These are phyloP conservation scores for Didymella arachidicola DNA, from an alignment of 2,329 filamentous ascomycete genomes.

Conservation along the genomic window DNA sequence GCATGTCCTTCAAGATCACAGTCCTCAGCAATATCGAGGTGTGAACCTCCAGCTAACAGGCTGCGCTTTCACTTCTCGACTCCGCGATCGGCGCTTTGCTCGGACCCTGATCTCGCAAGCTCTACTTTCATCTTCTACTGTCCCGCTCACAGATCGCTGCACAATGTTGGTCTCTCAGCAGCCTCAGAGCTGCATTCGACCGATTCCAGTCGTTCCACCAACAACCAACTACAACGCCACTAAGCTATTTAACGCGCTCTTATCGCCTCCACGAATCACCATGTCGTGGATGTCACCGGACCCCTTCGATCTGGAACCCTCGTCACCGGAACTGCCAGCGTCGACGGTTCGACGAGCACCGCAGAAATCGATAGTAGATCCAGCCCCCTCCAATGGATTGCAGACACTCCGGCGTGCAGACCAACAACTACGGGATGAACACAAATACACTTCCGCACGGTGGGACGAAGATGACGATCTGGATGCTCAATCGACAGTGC, in stretches of 20 bases:
- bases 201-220: not conserved
- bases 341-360: not conserved
- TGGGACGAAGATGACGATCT: constrained; percentile 1
- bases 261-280: not conserved
- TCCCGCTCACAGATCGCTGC: not conserved
- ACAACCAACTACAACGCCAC: constrained; percentile 2
- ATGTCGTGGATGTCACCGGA: constrained; percentile 5
- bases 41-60: not conserved
- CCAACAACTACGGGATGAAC: not conserved
- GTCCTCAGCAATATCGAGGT: not conserved
- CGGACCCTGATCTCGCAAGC: not conserved
- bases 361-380: not conserved
- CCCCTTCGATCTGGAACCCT: not conserved
- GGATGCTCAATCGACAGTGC: not conserved
- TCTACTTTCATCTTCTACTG: constrained; percentile 4
- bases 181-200: constrained; percentile 6
- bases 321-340: not conserved
- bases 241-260: constrained; percentile 7
- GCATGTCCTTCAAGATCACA: not conserved
- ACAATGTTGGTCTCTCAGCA: constrained; percentile 16
- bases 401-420: not conserved
- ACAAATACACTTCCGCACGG: not conserved
- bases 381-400: not conserved
- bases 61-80: not conserved
- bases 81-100: not conserved